phyloP scores from a whole-genome alignment of 148 eudicot genomes.

The Diospyros kaki region DNA sequence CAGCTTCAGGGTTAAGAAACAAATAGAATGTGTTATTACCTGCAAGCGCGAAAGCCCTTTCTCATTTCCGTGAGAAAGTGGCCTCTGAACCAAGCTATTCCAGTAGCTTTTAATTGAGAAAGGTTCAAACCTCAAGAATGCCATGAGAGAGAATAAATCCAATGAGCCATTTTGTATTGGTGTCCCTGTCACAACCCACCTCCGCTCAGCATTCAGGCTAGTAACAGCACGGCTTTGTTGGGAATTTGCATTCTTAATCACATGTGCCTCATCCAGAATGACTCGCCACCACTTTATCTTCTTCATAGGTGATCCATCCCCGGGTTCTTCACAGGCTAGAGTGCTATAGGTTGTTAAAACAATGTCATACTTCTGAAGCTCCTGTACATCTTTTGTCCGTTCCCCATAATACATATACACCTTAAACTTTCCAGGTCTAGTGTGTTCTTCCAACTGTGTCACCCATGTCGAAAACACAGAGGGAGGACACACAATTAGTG shows the following conservation, averaged over 20 bases:
- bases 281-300: constrained; percentile 81
- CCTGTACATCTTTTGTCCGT: constrained; percentile 54
- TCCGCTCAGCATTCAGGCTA: constrained; percentile 51
- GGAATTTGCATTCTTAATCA: constrained; percentile 68
- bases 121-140: constrained; percentile 85
- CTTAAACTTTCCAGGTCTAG: constrained; percentile 50
- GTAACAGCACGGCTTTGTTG: constrained; percentile 69
- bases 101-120: constrained; percentile 73
- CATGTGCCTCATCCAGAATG: constrained; percentile 89
- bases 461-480: constrained; percentile 88
- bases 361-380: constrained; percentile 69
- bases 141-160: constrained; percentile 80
- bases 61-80: constrained; percentile 57
- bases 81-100: constrained; percentile 76
- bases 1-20: not conserved
- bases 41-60: constrained; percentile 77
- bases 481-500: constrained; percentile 78
- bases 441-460: constrained; percentile 68
- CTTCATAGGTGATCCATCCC: constrained; percentile 48
- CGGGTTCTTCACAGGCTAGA: constrained; percentile 47
- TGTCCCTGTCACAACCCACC: constrained; percentile 96
- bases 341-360: constrained; percentile 82
- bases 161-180: constrained; percentile 82
- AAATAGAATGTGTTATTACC: constrained; percentile 32
- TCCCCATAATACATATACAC: constrained; percentile 76